Conservation (phyloP, 345 rosid genomes). For the Arabis alpina region DNA sequence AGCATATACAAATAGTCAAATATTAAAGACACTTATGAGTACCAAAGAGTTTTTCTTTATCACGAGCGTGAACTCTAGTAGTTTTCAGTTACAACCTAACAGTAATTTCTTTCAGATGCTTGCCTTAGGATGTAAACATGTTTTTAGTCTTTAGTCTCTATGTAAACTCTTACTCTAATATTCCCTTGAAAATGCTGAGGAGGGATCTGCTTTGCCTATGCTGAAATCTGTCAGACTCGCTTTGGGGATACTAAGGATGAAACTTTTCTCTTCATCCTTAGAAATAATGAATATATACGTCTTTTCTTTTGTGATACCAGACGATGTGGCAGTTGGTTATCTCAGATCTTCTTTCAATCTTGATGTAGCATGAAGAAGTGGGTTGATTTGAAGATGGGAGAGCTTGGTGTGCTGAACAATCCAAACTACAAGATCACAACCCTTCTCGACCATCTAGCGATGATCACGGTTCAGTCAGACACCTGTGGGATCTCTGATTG, state of each 20-base stretch:
- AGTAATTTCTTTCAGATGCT: too few relatives aligned
- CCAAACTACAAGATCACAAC: slow-evolving; percentile 93
- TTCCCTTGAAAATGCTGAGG: slow-evolving; percentile 98
- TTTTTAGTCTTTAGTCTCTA: too few relatives aligned
- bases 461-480: slow-evolving; percentile 96
- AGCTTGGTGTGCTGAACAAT: slow-evolving; percentile 88
- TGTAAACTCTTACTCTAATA: too few relatives aligned
- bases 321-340: too few relatives aligned
- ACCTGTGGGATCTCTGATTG: slow-evolving; percentile 85
- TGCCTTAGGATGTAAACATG: too few relatives aligned
- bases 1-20: slow-evolving; percentile 2
- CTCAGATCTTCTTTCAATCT: background rate
- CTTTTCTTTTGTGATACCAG: too few relatives aligned
- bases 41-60: too few relatives aligned
- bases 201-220: slow-evolving; percentile 83
- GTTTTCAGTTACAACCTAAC: too few relatives aligned
- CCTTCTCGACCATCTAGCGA: slow-evolving; percentile 87
- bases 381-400: slow-evolving; percentile 98
- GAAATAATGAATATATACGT: too few relatives aligned
- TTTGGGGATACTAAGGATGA: slow-evolving; percentile 63
- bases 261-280: too few relatives aligned
- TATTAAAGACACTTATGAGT: too few relatives aligned
- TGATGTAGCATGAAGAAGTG: slow-evolving; percentile 87
- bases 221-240: slow-evolving; percentile 79
- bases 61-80: too few relatives aligned